Conservation (phyloP, 345 rosid genomes). For the Brassica nigra region DNA sequence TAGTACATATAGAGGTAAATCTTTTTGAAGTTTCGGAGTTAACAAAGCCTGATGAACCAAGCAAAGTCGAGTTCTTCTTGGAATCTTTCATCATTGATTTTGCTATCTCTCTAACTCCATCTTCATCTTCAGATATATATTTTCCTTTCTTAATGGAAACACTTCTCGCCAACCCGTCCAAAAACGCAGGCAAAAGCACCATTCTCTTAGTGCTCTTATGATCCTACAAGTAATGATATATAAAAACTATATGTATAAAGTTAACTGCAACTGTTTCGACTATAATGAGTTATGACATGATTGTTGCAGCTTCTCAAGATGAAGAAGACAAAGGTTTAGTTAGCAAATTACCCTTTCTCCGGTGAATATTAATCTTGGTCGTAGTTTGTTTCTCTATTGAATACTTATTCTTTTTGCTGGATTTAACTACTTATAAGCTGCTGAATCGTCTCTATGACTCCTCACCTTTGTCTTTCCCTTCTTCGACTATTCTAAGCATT, state of each 20-base stretch:
- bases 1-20: constrained; percentile 69
- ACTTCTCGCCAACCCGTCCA: constrained; percentile 64
- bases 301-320: constrained; percentile 15
- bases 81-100: constrained; percentile 67
- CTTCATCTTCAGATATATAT: constrained; percentile 30
- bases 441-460: constrained; percentile 31
- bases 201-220: constrained; percentile 29
- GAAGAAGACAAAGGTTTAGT: not conserved
- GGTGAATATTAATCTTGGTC: constrained; percentile 28
- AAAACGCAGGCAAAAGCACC: constrained; percentile 62
- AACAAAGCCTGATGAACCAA: constrained; percentile 59
- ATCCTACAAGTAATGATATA: constrained; percentile 10
- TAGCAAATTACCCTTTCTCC: constrained; percentile 21
- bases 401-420: constrained; percentile 19
- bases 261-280: too few species aligned
- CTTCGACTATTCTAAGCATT: constrained; percentile 28
- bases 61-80: constrained; percentile 60
- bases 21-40: constrained; percentile 51
- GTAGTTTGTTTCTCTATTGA: constrained; percentile 21
- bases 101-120: constrained; percentile 66
- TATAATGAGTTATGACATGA: not conserved
- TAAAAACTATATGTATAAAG: not conserved
- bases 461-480: constrained; percentile 22
- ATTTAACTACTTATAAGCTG: constrained; percentile 34
- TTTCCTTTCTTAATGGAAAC: constrained; percentile 64